Percentiles rank a stretch among this genome's conserved stretches.
These are phyloP conservation scores for Colletotrichum truncatum DNA, from an alignment of 2,329 filamentous ascomycete species.

Conservation along the genomic window DNA sequence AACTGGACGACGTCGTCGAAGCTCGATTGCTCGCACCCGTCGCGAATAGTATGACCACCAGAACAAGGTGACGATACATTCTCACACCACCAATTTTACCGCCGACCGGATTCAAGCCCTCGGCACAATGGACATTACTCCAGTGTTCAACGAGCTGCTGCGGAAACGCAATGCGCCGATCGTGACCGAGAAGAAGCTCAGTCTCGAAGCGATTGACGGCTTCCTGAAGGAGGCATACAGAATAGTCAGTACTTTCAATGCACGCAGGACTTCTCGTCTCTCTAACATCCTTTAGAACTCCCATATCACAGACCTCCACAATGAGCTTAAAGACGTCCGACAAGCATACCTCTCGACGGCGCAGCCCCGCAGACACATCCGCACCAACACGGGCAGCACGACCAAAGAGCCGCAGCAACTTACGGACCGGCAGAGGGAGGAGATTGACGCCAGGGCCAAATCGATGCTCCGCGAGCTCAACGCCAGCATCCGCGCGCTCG, in stretches of 20 bases:
- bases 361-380: conserved; percentile 66
- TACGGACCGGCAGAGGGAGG: conserved; percentile 83
- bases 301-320: conserved; percentile 82
- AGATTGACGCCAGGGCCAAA: conserved; percentile 89
- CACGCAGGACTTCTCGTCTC: too few species aligned
- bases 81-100: neutral
- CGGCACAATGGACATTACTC: conserved; percentile 70
- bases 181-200: conserved; percentile 50
- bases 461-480: conserved; percentile 87
- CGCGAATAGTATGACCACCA: neutral
- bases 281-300: conserved; percentile 68
- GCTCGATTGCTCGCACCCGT: neutral
- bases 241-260: conserved; percentile 80
- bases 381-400: conserved; percentile 40
- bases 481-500: conserved; percentile 79
- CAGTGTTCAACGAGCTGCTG: conserved; percentile 74
- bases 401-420: conserved; percentile 61
- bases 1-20: neutral
- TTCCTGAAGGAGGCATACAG: conserved; percentile 95
- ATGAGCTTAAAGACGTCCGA: conserved; percentile 83
- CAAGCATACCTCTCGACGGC: conserved; percentile 91
- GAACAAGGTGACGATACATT: neutral
- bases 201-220: conserved; percentile 72
- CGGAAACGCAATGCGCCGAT: conserved; percentile 64
- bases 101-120: neutral